A percentile compares a stretch with the other conserved stretches of the same genome.
Evolutionary conservation across 768 basidiomycete genomes (phyloP).

Genomic region (Tylopilus balloui): DNA sequence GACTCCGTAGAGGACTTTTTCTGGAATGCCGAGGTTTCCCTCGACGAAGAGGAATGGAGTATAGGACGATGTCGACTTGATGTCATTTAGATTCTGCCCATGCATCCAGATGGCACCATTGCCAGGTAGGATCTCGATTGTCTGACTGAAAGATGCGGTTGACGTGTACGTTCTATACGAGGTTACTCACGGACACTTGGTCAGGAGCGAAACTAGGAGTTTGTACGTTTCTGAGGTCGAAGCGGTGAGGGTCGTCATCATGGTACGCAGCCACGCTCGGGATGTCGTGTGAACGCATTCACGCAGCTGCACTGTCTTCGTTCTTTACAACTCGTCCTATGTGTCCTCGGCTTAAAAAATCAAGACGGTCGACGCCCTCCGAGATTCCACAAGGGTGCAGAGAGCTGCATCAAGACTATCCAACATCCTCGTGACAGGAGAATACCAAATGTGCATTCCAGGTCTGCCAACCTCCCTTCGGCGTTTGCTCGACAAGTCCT

Average conservation of each 20-base stretch:
- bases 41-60: conserved; percentile 55
- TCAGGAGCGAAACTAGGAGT: conserved; percentile 23
- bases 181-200: conserved; percentile 25
- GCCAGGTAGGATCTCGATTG: conserved; percentile 64
- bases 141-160: conserved; percentile 22
- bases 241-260: neutral
- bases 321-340: neutral
- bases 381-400: neutral
- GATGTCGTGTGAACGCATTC: neutral
- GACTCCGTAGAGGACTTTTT: conserved; percentile 48
- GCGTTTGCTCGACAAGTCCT: neutral
- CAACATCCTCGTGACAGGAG: neutral
- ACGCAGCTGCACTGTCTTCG: no score
- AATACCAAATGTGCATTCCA: conserved; percentile 16
- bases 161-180: neutral
- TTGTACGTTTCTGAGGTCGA: conserved; percentile 13
- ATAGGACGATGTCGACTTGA: conserved; percentile 15
- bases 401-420: neutral
- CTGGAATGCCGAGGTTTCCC: conserved; percentile 61
- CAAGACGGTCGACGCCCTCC: neutral
- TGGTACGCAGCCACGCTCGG: neutral
- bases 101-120: conserved; percentile 44
- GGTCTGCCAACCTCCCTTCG: neutral
- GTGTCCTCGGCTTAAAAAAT: no score
- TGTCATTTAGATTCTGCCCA: neutral